Base-by-base conservation (phyloP, 352 stramenopile genomes). In the Pythium aphanidermatum region DNA sequence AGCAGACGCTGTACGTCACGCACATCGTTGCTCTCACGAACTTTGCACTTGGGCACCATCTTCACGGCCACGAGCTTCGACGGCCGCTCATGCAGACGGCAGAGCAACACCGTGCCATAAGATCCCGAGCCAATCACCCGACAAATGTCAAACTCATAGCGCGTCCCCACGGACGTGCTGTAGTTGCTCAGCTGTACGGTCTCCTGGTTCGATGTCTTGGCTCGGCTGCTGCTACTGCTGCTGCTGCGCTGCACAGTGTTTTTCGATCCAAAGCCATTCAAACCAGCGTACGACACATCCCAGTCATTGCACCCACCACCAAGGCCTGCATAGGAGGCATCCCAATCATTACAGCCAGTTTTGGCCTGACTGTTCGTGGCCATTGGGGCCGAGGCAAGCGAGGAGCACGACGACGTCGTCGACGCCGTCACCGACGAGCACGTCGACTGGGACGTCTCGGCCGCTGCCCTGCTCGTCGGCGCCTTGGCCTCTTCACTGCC, bases 1-100 rank as follows among this genome's bases (percentile, higher is more conserved):
- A 98, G 71, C 6, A 99, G 59, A 11, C 79, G 76, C 24, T 60
- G 60, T n/a, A 67, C 64, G 32, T 92, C 75, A 19, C 65, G 60
- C 16, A 62, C 62, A 7, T 46, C 38, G 33, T 33, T 42, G 14
- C 61, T 52, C 31, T 35, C 59, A 26, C 23, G 46, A 5, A 90
- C 50, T 52, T 87, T 86, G 30, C 58, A 65, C 63, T 91, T 91
- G 63, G 80, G 66, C 46, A 91, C 71, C 28, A 87, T 67, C 34
- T 91, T 91, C 40, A 88, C 68, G 19, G 78, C 78, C 36, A 86
- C 81, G 4, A 86, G 70, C 19, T 52, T 51, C 16, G 65, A 65
- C 29, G 61, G 59, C 20, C 60, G 55, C 0, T 60, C 60, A 4
- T 58, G 71, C 48, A 86, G 59, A 20, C 66, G 60, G 47, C 75